Evolutionary conservation across 106 monocot genomes (phyloP).

Genomic region (Cymbidium sinense): DNA sequence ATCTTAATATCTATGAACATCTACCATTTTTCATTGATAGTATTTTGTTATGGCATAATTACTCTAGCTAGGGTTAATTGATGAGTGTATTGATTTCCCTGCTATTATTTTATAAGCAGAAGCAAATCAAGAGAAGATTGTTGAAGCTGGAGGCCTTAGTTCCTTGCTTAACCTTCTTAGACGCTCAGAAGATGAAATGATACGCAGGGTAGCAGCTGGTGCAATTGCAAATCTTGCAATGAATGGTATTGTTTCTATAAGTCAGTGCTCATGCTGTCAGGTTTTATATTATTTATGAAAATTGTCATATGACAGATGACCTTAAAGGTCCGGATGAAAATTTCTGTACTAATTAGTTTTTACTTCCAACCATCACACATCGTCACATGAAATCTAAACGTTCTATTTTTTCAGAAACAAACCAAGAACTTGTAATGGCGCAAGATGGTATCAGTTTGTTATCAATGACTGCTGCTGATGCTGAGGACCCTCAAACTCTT

Average conservation of each 20-base stretch:
- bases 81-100: neutral
- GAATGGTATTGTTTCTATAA: slow-evolving; percentile 56
- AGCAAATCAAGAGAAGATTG: slow-evolving; percentile 98
- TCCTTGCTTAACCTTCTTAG: slow-evolving; percentile 87
- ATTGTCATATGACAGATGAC: neutral
- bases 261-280: neutral
- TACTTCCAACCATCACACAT: neutral
- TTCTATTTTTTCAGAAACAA: slow-evolving; percentile 51
- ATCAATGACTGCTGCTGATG: slow-evolving; percentile 70
- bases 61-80: neutral
- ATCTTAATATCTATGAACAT: neutral
- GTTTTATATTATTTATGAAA: neutral
- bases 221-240: slow-evolving; percentile 99
- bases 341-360: neutral
- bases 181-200: slow-evolving; percentile 89
- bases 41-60: neutral
- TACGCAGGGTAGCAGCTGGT: slow-evolving; percentile 93
- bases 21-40: neutral
- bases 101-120: slow-evolving; percentile 41
- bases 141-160: slow-evolving; percentile 93
- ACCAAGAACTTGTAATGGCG: slow-evolving; percentile 92
- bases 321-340: neutral
- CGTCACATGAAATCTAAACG: neutral
- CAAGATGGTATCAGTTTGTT: slow-evolving; percentile 83
- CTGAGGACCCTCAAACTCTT: slow-evolving; percentile 97